Conservation (phyloP, 2,329 filamentous ascomycete species). For the Thielaviopsis ethacetica region DNA sequence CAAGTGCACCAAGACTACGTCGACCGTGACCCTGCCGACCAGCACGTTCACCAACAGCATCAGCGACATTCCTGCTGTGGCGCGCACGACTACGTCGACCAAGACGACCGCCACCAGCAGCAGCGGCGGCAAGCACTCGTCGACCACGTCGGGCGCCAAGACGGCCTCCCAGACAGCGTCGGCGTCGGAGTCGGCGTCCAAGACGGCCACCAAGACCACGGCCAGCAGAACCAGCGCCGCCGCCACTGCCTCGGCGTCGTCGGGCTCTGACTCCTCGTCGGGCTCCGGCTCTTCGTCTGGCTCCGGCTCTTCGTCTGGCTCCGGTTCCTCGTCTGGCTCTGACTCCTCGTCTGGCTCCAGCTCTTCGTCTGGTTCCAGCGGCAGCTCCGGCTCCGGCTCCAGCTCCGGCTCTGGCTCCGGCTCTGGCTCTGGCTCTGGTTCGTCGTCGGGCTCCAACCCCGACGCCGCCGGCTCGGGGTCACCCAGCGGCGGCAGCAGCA, state of each 20-base stretch:
- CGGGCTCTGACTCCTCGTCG: too few relatives aligned
- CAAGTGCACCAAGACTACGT: slow-evolving; percentile 1
- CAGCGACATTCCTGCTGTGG: neutral
- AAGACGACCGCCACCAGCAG: neutral
- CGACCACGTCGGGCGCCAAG: neutral
- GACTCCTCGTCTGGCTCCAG: neutral
- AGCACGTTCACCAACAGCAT: neutral
- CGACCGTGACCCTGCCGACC: neutral
- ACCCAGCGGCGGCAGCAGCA: neutral
- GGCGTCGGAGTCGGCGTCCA: neutral
- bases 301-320: too few relatives aligned
- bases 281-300: too few relatives aligned
- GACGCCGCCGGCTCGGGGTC: neutral
- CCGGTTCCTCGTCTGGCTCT: too few relatives aligned
- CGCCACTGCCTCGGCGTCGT: neutral
- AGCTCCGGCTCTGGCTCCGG: neutral
- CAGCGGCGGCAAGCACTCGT: neutral
- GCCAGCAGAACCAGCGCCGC: neutral
- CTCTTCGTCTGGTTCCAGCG: too few relatives aligned
- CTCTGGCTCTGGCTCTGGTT: neutral
- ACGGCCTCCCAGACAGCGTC: neutral
- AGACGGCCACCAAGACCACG: neutral
- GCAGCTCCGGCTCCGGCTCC: too few relatives aligned
- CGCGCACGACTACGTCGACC: neutral
- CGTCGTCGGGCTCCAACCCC: neutral